phyloP scores from a whole-genome alignment of 2,329 filamentous ascomycete genomes.

The Epichloe amarillans region DNA sequence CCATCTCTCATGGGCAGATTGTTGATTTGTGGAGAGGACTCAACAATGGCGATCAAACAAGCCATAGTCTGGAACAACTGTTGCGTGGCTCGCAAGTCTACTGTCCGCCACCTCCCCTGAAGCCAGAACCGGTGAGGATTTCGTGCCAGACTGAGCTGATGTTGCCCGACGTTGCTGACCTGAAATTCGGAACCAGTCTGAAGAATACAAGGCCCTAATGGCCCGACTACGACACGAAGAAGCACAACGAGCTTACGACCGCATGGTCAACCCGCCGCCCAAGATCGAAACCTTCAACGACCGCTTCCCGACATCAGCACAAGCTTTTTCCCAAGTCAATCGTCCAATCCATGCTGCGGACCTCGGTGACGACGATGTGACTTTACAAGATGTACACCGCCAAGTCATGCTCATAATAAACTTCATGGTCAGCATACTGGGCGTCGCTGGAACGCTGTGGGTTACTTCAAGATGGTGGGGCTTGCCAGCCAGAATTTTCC shows the following conservation, averaged over 20 bases:
- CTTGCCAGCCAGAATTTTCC: conserved; percentile 52
- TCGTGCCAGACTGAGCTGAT: not conserved
- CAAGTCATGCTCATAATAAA: conserved; percentile 80
- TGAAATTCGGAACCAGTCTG: conserved; percentile 35
- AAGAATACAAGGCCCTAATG: conserved; percentile 83
- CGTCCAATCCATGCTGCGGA: conserved; percentile 31
- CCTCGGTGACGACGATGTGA: conserved; percentile 48
- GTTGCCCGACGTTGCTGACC: conserved; percentile 6
- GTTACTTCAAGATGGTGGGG: conserved; percentile 66
- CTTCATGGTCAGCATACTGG: conserved; percentile 73
- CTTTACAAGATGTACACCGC: conserved; percentile 62
- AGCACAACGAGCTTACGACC: conserved; percentile 69
- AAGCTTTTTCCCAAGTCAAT: conserved; percentile 42
- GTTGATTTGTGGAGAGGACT: conserved; percentile 46
- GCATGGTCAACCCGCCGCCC: conserved; percentile 54
- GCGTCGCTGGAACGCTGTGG: conserved; percentile 67
- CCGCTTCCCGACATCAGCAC: conserved; percentile 41
- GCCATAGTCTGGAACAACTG: conserved; percentile 51
- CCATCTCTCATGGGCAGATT: conserved; percentile 60
- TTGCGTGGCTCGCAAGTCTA: conserved; percentile 62
- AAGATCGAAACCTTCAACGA: conserved; percentile 45
- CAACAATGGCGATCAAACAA: conserved; percentile 6
- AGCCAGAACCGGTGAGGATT: conserved; percentile 56
- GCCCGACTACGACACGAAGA: conserved; percentile 68
- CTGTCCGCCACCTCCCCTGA: conserved; percentile 65